Percentiles rank a stretch among this genome's conserved stretches.
Evolutionary conservation across 805 yeast genomes (phyloP).

Genomic region (Kodamaea kakaduensis): DNA sequence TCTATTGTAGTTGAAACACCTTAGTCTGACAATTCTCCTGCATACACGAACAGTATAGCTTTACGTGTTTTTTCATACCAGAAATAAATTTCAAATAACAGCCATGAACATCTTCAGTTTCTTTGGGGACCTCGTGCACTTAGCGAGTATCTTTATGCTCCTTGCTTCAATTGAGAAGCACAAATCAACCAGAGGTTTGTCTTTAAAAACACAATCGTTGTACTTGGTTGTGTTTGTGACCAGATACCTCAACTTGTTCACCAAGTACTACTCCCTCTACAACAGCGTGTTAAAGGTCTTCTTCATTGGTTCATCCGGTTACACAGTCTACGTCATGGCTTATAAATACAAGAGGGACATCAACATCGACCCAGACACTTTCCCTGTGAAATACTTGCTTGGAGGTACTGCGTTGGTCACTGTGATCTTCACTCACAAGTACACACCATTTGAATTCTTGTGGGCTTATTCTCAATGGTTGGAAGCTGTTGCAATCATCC

Average conservation of each 20-base stretch:
- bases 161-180: constrained; percentile 64
- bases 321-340: constrained; percentile 70
- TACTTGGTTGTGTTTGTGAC: constrained; percentile 71
- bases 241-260: constrained; percentile 65
- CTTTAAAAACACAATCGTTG: constrained; percentile 80
- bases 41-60: neutral
- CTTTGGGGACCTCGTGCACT: constrained; percentile 76
- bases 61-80: constrained; percentile 7
- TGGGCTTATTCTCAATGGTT: constrained; percentile 95
- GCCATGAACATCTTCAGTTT: constrained; percentile 41
- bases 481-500: constrained; percentile 86
- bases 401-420: constrained; percentile 54
- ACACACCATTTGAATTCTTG: constrained; percentile 54
- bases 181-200: constrained; percentile 74
- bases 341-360: constrained; percentile 57
- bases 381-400: constrained; percentile 67
- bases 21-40: no score
- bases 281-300: constrained; percentile 77
- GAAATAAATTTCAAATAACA: constrained; percentile 7
- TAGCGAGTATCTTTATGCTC: constrained; percentile 72
- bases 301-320: constrained; percentile 70
- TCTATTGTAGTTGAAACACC: no score
- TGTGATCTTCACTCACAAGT: constrained; percentile 64
- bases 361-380: constrained; percentile 60
- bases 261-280: constrained; percentile 62